phyloP scores from a whole-genome alignment of 306 rosid genomes.

The Potentilla sterilis region DNA sequence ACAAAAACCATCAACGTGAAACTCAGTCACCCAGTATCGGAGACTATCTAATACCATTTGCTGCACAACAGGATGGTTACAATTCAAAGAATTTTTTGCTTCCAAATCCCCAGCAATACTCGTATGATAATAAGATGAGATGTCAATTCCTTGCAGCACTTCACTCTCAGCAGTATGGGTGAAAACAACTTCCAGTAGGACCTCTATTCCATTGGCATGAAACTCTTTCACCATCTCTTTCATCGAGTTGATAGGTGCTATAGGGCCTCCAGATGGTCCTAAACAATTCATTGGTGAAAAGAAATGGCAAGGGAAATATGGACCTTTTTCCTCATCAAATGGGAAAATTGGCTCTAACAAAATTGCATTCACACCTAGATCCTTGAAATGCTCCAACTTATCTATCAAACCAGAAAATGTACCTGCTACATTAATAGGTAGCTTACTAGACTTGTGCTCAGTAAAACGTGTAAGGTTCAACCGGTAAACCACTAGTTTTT shows the following conservation, averaged over 20 bases:
- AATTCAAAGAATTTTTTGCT: slow-evolving; percentile 49
- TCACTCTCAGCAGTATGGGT: slow-evolving; percentile 61
- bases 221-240: slow-evolving; percentile 79
- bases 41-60: slow-evolving; percentile 78
- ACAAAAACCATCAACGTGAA: slow-evolving; percentile 89
- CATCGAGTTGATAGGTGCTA: slow-evolving; percentile 58
- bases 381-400: slow-evolving; percentile 72
- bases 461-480: slow-evolving; percentile 71
- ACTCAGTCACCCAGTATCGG: slow-evolving; percentile 81
- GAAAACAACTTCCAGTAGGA: slow-evolving; percentile 84
- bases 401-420: slow-evolving; percentile 76
- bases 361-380: slow-evolving; percentile 74
- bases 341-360: slow-evolving; percentile 77
- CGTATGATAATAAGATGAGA: slow-evolving; percentile 51
- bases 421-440: slow-evolving; percentile 61
- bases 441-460: slow-evolving; percentile 56
- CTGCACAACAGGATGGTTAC: slow-evolving; percentile 78
- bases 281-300: slow-evolving; percentile 59
- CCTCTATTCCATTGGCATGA: slow-evolving; percentile 86
- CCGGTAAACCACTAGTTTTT: slow-evolving; percentile 62
- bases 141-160: slow-evolving; percentile 80
- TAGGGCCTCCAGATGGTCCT: slow-evolving; percentile 63
- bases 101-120: slow-evolving; percentile 36
- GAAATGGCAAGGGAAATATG: slow-evolving; percentile 80
- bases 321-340: slow-evolving; percentile 69